These are phyloP conservation scores for Myrica gale DNA, from an alignment of 306 rosid genomes.

Conservation along the genomic window DNA sequence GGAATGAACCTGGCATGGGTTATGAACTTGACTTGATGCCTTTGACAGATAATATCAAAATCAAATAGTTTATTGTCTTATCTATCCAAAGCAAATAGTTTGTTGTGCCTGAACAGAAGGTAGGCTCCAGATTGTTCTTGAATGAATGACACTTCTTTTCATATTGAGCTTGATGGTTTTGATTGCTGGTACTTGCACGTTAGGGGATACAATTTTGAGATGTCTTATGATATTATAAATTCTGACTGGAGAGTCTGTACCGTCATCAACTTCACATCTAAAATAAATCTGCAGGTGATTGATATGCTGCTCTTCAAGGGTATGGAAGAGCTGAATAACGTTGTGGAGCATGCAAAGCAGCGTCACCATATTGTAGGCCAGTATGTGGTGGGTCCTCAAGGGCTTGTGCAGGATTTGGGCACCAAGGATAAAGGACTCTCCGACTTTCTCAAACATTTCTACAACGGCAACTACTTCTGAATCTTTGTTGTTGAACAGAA, in stretches of 20 bases:
- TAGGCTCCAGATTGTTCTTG: neutral
- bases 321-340: slow-evolving; percentile 73
- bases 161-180: neutral
- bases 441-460: slow-evolving; percentile 71
- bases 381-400: slow-evolving; percentile 65
- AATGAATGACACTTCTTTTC: neutral
- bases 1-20: neutral
- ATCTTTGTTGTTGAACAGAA: slow-evolving; percentile 14
- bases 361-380: slow-evolving; percentile 94
- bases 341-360: slow-evolving; percentile 84
- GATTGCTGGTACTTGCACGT: neutral
- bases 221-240: neutral
- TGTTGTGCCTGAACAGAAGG: neutral
- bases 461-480: slow-evolving; percentile 75
- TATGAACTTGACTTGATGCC: neutral
- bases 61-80: no score
- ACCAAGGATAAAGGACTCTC: slow-evolving; percentile 63
- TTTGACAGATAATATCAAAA: neutral
- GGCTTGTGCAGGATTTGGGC: slow-evolving; percentile 56
- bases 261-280: slow-evolving; percentile 25
- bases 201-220: neutral
- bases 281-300: slow-evolving; percentile 60
- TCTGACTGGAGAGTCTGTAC: slow-evolving; percentile 13
- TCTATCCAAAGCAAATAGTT: neutral
- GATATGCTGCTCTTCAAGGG: slow-evolving; percentile 94